Evolutionary conservation across 139 green algal genomes (phyloP), one percentile per base, ranked within the genome.

Genomic region (Coccomyxa sp.): DNA sequence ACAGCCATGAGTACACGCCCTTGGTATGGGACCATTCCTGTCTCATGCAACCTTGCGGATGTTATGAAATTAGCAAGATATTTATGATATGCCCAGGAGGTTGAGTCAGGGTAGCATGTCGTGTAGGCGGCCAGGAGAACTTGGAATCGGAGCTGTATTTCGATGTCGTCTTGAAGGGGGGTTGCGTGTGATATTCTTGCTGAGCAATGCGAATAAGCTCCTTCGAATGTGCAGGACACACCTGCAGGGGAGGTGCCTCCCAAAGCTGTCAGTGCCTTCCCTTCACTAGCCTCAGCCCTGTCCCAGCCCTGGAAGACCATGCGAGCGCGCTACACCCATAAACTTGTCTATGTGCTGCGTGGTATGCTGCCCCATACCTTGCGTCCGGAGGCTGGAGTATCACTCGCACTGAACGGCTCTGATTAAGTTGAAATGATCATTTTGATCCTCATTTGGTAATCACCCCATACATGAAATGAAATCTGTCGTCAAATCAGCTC

Each of bases 1-100:
- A 83, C 0, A 28, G 84, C 25, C 91, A 97, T 82, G 85, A 13
- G 14, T 98, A 90, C 79, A 87, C 82, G 7, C 83, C 85, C 25
- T 90, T 93, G 87, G 91, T 88, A 66, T 27, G 59, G 18, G 21
- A 28, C 63, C 21, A 21, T 28, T 3, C 63, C 18, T 11, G 7
- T 21, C 63, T 15, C n/a, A 27, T 58, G 18, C n/a, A 21, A 63
- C 27, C 59, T 15, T 63, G 76, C 76, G 1, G 31, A 63, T 30
- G 15, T 66, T 58, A 10, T n/a, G 63, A 18, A 38, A 7, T 45
- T 10, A 1, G 3, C n/a, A 32, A 45, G 71, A 32, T 78, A 10
- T 16, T 0, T 78, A 7, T 78, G n/a, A 16, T 18, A 57, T 38
- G 30, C 21, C 27, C 23, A 78, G 27, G 14, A 32, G 27, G 27